Evolutionary conservation across 495 filamentous ascomycete genomes (phyloP).

Genomic region (Friedmanniomyces endolithicus): DNA sequence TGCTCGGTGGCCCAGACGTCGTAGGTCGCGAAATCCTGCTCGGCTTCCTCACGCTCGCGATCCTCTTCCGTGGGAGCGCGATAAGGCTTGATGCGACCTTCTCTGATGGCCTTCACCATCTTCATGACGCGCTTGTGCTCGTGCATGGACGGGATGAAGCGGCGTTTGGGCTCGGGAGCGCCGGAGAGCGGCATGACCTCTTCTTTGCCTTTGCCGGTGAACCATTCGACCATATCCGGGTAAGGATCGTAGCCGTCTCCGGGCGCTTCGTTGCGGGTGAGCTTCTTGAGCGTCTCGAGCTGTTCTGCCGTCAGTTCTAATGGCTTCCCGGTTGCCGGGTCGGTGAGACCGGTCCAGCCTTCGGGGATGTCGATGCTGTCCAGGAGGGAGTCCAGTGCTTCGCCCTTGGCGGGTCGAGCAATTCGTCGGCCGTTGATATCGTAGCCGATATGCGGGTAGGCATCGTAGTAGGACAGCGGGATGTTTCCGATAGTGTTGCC

Average conservation of each 20-base stretch:
- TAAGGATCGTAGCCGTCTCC: constrained; percentile 86
- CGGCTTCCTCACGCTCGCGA: constrained; percentile 42
- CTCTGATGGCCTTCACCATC: constrained; percentile 85
- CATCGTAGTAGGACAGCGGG: constrained; percentile 86
- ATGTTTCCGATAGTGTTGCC: constrained; percentile 93
- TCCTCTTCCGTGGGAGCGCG: constrained; percentile 59
- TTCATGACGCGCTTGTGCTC: constrained; percentile 97
- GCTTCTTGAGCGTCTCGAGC: constrained; percentile 71
- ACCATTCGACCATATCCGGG: constrained; percentile 81
- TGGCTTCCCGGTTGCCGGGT: constrained; percentile 83
- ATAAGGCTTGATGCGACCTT: constrained; percentile 88
- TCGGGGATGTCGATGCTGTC: constrained; percentile 97
- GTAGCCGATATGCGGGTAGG: constrained; percentile 96
- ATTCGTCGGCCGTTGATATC: constrained; percentile 98
- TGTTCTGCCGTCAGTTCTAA: constrained; percentile 79
- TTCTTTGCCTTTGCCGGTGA: constrained; percentile 56
- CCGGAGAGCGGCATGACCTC: constrained; percentile 91
- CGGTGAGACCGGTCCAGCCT: constrained; percentile 93
- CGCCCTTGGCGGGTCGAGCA: constrained; percentile 84
- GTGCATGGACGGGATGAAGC: constrained; percentile 95
- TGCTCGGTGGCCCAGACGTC: constrained; percentile 93
- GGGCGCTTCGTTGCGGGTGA: constrained; percentile 82
- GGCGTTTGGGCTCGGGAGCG: constrained; percentile 87
- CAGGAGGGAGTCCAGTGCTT: constrained; percentile 83
- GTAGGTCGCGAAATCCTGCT: constrained; percentile 51